Conservation (phyloP, 768 basidiomycete genomes). For the Russula dissimulans region DNA sequence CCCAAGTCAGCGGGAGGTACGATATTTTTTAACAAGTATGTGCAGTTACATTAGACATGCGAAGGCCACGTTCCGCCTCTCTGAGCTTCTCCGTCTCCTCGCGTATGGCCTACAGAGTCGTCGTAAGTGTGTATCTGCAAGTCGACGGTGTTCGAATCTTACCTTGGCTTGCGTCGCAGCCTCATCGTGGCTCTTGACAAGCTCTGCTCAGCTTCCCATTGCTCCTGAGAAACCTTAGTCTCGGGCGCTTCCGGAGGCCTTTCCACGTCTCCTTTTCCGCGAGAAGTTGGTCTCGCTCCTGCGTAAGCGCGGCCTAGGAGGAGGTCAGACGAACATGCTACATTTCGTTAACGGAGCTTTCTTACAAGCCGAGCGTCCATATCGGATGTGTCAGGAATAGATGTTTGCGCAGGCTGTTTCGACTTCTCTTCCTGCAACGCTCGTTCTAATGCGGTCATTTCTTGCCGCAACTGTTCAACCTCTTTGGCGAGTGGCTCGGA, state of each 20-base stretch:
- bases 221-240: slow-evolving; percentile 24
- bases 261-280: slow-evolving; percentile 46
- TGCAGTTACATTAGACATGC: slow-evolving; percentile 20
- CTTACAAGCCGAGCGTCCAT: slow-evolving; percentile 28
- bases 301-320: slow-evolving; percentile 40
- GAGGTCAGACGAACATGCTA: not conserved
- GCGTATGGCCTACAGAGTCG: slow-evolving; percentile 15
- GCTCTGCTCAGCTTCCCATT: slow-evolving; percentile 50
- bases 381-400: slow-evolving; percentile 18
- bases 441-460: slow-evolving; percentile 33
- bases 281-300: slow-evolving; percentile 54
- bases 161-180: slow-evolving; percentile 53
- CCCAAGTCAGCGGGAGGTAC: not conserved
- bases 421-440: slow-evolving; percentile 32
- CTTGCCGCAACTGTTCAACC: slow-evolving; percentile 26
- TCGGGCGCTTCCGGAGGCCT: slow-evolving; percentile 20
- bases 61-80: slow-evolving; percentile 22
- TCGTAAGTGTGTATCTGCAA: not conserved
- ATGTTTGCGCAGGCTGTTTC: slow-evolving; percentile 6
- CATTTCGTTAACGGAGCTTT: not conserved
- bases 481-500: slow-evolving; percentile 19
- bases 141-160: slow-evolving; percentile 1
- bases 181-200: slow-evolving; percentile 51
- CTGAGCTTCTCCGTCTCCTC: slow-evolving; percentile 22
- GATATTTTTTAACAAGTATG: not conserved